Conservation (phyloP, 805 yeast species). For the Ogataea allantospora region DNA sequence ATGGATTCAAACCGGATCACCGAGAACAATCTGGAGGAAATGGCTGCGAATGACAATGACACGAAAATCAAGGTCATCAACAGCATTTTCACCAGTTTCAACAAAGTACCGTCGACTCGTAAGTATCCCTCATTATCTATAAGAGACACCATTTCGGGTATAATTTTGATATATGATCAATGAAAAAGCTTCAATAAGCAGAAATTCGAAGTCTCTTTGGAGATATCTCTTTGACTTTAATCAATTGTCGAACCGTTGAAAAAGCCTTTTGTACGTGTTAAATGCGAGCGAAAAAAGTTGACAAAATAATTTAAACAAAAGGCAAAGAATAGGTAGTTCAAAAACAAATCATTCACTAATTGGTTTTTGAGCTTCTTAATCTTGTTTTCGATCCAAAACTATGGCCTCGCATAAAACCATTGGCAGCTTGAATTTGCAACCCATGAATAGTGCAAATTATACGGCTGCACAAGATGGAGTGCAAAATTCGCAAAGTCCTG, state of each 20-base stretch:
- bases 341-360: not conserved
- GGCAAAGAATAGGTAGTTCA: constrained; percentile 1
- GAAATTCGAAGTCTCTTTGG: not conserved
- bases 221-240: not conserved
- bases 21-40: constrained; percentile 90
- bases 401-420: constrained; percentile 26
- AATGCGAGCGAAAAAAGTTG: constrained; percentile 3
- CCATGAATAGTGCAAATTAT: constrained; percentile 33
- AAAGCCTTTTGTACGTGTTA: constrained; percentile 10
- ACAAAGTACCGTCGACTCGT: constrained; percentile 20
- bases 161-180: not conserved
- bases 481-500: constrained; percentile 5
- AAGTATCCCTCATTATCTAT: constrained; percentile 30
- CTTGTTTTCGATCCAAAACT: constrained; percentile 3
- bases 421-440: constrained; percentile 29
- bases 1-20: constrained; percentile 94
- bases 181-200: not conserved
- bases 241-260: constrained; percentile 6
- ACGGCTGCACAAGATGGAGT: constrained; percentile 34
- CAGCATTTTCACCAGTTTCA: constrained; percentile 35
- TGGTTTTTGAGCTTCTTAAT: not conserved
- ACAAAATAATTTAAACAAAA: constrained; percentile 2
- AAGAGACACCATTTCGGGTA: constrained; percentile 11
- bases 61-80: constrained; percentile 67
- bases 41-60: constrained; percentile 85